Evolutionary conservation across 2,329 filamentous ascomycete species (phyloP), one percentile per base, ranked within the genome.

Genomic region (Stylonectria norvegica): DNA sequence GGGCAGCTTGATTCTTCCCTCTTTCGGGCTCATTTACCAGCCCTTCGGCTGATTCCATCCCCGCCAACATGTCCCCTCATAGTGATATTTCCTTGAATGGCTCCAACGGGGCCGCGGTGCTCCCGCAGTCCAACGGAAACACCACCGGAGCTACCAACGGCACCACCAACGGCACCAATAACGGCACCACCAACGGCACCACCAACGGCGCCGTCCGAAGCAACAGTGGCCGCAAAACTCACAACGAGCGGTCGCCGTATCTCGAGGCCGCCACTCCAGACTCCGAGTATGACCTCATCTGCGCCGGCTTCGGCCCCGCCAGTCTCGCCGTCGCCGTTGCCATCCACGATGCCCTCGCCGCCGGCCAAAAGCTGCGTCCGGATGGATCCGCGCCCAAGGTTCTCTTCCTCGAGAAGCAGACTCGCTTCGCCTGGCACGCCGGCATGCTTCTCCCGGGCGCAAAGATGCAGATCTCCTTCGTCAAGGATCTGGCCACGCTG

Each of bases 401-500:
- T 4, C 76, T 87, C 31, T 97, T 96, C 66, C 68, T 97, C 17
- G 91, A 97, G 71, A 85, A 86, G 64, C 91, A 97, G 66, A 59
- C 72, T 20, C 70, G 75, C 34, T 97, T 97, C 60, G 81, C 86
- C 43, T 97, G 91, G 91, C 91, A 97, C 65, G 83, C 89, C 0
- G 91, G 91, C 44, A 97, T 97, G 91, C 80, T 96, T 43, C 78
- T 97, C 3, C 88, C 89, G 0, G 90, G 89, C 5, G 87, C 90
- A 37, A 89, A 86, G 68, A 97, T 97, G 91, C 91, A 97, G 63
- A 97, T 97, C 55, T 94, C 88, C 8, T 97, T 95, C 70, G 78
- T 97, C 69, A 97, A 97, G 70, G 91, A 97, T 61, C 79, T 97
- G 64, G 91, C 91, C 4, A 93, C 88, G 4, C 74, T 95, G 52